Evolutionary conservation across 2,329 filamentous ascomycete genomes (phyloP), one percentile per base, ranked within the genome.

Genomic region (Penicillium olsonii): DNA sequence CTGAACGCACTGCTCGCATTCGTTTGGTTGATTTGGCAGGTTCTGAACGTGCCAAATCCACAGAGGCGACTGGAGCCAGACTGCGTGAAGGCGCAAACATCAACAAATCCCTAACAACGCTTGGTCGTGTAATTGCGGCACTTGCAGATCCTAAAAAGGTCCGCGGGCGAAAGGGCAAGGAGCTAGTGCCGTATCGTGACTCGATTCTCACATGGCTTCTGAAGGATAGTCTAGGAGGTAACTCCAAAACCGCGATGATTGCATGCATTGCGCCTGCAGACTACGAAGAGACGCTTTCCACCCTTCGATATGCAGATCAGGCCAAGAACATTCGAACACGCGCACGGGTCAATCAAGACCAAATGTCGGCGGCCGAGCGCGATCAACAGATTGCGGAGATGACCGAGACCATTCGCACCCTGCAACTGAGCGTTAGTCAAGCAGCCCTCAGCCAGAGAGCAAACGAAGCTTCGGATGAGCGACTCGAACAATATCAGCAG

Each of bases 221-320:
- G 56, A 97, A 97, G 69, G 94, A 99, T 71, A 95, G 89, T 1
- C 79, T 99, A 0, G 94, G 94, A 11, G 94, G 94, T 47, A 99
- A 99, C 79, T 92, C 87, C 66, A 99, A 97, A 74, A 99, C 94
- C 9, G 94, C 94, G 54, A 99, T 99, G 94, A 96, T 99, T 63
- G 94, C 94, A 8, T 97, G 94, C 69, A 96, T 99, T 61, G 87
- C 91, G 5, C 94, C 94, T 0, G 87, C 89, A 0, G 94, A 99
- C 74, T 97, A 99, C 67, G 94, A 99, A 49, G 94, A 99, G 70
- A 99, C 94, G 0, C 81, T 99, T 1, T 96, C 90, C 2, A 99
- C 94, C 1, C 83, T 99, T 11, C 90, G 94, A 31, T 99, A 99
- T 70, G 94, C 94, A 17, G 92, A 99, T 70, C 92, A 97, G 73